Evolutionary conservation across 805 yeast genomes (phyloP).

Genomic region (Ogataea paraovalis): DNA sequence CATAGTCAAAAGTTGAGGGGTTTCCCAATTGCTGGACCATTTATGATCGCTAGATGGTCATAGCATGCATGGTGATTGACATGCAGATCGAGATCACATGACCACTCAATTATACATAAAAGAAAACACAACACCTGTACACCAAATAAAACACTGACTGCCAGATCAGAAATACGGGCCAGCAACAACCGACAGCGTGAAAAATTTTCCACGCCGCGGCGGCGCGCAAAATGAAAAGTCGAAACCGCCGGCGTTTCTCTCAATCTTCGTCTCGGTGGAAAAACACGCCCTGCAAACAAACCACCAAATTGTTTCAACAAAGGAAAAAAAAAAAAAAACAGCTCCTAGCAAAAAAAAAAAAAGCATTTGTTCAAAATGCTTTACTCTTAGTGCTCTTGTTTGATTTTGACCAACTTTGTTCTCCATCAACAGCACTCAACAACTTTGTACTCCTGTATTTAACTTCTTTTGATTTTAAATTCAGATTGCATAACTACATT

Average conservation of each 20-base stretch:
- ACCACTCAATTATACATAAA: too few species aligned
- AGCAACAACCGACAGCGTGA: not conserved
- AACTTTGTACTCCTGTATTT: not conserved
- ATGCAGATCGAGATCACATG: too few species aligned
- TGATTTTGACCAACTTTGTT: not conserved
- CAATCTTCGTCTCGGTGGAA: not conserved
- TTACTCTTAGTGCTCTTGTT: not conserved
- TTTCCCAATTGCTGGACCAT: too few species aligned
- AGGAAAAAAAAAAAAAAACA: not conserved
- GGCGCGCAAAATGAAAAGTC: too few species aligned
- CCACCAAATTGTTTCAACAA: not conserved
- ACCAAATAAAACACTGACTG: not conserved
- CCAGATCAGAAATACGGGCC: slow-evolving; percentile 3
- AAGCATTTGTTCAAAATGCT: not conserved
- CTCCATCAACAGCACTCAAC: not conserved
- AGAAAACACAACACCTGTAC: not conserved
- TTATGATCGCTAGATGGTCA: too few species aligned
- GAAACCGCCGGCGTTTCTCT: too few species aligned
- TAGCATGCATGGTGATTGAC: too few species aligned
- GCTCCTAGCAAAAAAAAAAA: not conserved
- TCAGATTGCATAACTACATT: not conserved
- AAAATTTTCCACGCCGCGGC: not conserved
- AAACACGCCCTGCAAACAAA: not conserved
- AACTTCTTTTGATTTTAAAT: not conserved
- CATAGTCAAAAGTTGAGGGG: too few species aligned